Evolutionary conservation across 305 asterid genomes (phyloP), one percentile per base, ranked within the genome.

Genomic region (Fraxinus baroniana): DNA sequence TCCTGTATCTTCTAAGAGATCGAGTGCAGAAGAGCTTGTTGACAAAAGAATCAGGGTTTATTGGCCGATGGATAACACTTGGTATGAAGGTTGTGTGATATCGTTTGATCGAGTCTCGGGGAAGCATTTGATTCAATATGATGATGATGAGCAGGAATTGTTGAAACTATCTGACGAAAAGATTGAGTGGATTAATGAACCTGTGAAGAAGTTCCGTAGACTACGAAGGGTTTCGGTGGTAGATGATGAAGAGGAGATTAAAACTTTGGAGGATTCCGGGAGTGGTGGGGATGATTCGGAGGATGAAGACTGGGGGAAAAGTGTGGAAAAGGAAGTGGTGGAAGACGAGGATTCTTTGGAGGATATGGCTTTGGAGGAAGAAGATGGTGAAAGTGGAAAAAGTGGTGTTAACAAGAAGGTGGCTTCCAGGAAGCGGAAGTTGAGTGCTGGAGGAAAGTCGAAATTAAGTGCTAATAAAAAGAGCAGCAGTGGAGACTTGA

Each of bases 21-120:
- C 80, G 55, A 87, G 84, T 78, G 97, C 97, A 0, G 71, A 81
- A 20, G 98, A 92, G 90, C 93, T 89, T 70, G 91, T 91, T 66
- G 91, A 84, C 46, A 88, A 83, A 82, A 91, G 95, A 83, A 60
- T 94, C 68, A 94, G 78, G 87, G 93, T 96, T 78, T 96, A 88
- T 83, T 96, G 99, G 98, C 98, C 99, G 49, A 83, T 96, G 85
- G 99, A 96, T 88, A 85, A 90, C 84, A 74, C 83, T 39, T 96
- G 99, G 99, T 96, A 94, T 80, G 94, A 91, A 84, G 99, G 99
- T 7, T 81, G 68, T 64, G 97, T 96, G 32, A 89, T 86, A 75
- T 92, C 92, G 76, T 94, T 91, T 24, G 97, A 96, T 79, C 84
- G 74, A 81, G 10, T 79, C 68, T 89, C 94, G 5, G 98, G 95